Evolutionary conservation across 2,329 filamentous ascomycete genomes (phyloP), one percentile per base, ranked within the genome.

Genomic region (Pleurostoma richardsiae): DNA sequence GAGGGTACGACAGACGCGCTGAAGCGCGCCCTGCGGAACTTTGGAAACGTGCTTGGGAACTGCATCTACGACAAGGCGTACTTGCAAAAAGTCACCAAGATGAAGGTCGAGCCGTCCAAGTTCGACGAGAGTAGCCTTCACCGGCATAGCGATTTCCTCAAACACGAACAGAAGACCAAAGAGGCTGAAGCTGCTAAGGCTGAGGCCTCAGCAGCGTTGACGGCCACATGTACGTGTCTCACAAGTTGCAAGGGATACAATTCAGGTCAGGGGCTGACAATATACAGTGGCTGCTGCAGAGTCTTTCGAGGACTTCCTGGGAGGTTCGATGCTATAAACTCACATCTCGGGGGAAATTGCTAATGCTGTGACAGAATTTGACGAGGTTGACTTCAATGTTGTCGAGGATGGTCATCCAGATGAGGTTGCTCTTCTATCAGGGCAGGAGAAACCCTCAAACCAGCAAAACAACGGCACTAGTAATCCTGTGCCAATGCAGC

Each of bases 11-110:
- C 95, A 7, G 94, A 99, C 68, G 94, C 84, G 2, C 64, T 99
- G 61, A 99, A 99, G 69, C 80, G 94, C 54, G 83, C 94, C 2
- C 64, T 99, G 59, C 80, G 92, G 49, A 96, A 84, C 53, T 99
- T 99, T 67, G 94, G 94, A 49, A 97, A 97, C 58, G 86, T 97
- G 11, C 74, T 99, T 46, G 94, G 94, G n/a, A 99, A 97, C 63
- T 99, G 94, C 72, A 84, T 99, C 49, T 97, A 99, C 68, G 94
- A 99, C 70, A 95, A 96, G 67, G 85, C 92, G 51, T 99, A 96
- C 62, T 74, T 99, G 47, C 78, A 83, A 44, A 91, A 90, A 63
- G 88, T 97, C n/a, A 87, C 85, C 44, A 95, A 90, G 69, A 76
- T 99, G 59, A 97, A 95, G 73, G 80, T 84, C 11, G 76, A 79